Evolutionary conservation across 75 land plant species (phyloP), one percentile per base, ranked within the genome.

Genomic region (Pinus taeda): DNA sequence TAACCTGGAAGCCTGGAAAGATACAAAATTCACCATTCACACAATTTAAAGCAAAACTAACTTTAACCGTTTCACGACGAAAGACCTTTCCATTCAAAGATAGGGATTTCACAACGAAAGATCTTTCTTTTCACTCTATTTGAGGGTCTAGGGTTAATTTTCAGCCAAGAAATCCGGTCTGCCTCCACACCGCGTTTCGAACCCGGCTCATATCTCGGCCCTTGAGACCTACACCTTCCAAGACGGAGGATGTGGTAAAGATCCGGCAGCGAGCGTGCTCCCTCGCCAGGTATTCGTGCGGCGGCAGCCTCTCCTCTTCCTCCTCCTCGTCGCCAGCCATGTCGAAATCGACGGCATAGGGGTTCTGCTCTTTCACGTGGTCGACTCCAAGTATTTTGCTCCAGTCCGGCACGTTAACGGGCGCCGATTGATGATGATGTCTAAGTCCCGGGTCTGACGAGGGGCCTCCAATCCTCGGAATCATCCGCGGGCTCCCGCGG

Each of bases 121-220:
- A 45, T 45, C 1, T 45, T 45, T 6, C 7, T 0, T 45, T 45
- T 6, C 33, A 33, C 33, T 33, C 33, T 33, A 33, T 1, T 33
- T 33, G 33, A 33, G 2, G 33, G 33, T 33, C 33, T 33, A 33
- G 33, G 33, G 33, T 45, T 8, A 45, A 4, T 45, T 45, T 45
- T 86, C 72, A 87, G 83, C 83, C 88, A 21, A 87, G 69, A 76
- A 89, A 89, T 3, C 89, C 89, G 30, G 92, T 90, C 67, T 77
- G 88, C 17, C 75, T 84, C 66, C 88, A 81, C 30, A 90, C 81
- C 49, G 89, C 89, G 64, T 90, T 76, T 74, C 92, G 83, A 24
- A 90, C 89, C 65, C 82, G 80, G 79, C 89, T 87, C 53, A 90
- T 55, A 56, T 90, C 92, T 57, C 89, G 82, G 56, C 91, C 91